phyloP scores from a whole-genome alignment of 306 rosid genomes.

The Citrullus amarus region DNA sequence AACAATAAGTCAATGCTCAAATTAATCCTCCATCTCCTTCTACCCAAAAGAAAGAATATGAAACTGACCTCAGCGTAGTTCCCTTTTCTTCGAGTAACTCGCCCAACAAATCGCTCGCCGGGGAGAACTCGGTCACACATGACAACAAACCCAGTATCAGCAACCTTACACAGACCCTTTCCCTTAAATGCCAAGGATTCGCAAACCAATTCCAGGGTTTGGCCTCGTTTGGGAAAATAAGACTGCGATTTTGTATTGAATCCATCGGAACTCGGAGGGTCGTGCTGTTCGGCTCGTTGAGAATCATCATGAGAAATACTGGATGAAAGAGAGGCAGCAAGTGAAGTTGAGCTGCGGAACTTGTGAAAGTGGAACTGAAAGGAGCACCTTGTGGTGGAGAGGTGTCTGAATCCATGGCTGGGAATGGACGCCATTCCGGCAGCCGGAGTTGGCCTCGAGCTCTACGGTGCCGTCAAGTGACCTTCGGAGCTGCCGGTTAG shows the following conservation, averaged over 20 bases:
- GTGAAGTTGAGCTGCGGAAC: constrained; percentile 20
- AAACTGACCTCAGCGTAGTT: constrained; percentile 63
- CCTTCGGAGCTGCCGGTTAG: not conserved
- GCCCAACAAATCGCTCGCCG: constrained; percentile 85
- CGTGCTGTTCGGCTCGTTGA: constrained; percentile 17
- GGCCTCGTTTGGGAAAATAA: constrained; percentile 80
- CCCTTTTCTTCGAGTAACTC: constrained; percentile 71
- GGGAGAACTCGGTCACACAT: constrained; percentile 92
- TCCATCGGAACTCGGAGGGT: constrained; percentile 4
- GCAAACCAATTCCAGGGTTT: constrained; percentile 67
- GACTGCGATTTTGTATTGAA: constrained; percentile 16
- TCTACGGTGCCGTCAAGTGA: not conserved
- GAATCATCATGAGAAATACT: constrained; percentile 31
- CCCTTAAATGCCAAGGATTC: constrained; percentile 84
- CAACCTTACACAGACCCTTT: constrained; percentile 78
- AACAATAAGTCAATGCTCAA: not conserved
- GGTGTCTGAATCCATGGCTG: constrained; percentile 41
- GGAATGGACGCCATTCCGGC: constrained; percentile 46
- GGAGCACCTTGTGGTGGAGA: constrained; percentile 23
- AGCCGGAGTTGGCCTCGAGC: not conserved
- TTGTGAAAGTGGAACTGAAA: constrained; percentile 14
- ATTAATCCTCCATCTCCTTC: not conserved
- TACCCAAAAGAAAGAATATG: not conserved
- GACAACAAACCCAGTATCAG: constrained; percentile 68
- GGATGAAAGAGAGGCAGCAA: constrained; percentile 23